Base-by-base conservation (phyloP, 306 rosid species). In the Pachyrhizus erosus region DNA sequence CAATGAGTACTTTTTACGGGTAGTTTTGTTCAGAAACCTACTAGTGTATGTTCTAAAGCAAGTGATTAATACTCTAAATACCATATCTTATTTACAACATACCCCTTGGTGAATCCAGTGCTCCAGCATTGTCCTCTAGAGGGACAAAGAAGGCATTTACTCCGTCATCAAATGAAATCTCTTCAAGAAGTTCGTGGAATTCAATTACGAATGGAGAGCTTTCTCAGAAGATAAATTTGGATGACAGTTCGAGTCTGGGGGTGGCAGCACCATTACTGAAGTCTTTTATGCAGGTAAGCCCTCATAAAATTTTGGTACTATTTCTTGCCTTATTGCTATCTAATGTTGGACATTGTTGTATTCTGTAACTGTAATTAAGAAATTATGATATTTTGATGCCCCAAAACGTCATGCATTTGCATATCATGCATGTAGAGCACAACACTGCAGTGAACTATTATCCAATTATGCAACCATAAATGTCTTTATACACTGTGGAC, bases 121-220 rank as follows among this genome's bases (percentile, higher is more conserved):
- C 99, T 69, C 99, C 99, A 27, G 98, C 89, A 77, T 89, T 96
- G 87, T 96, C 99, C 75, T 91, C 98, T 82, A 92, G 94, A 85
- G 98, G 92, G 77, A 85, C 91, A 64, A 85, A 92, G 79, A 96
- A 93, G 87, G 58, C 91, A 55, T 85, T 90, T 77, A 84, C 86
- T 79, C 85, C 89, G 51, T 88, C 97, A 48, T 81, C 88, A 0
- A 92, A 89, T 86, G 97, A 92, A 65, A 77, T 88, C 23, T 82
- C 98, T 82, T 91, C 94, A 17, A 90, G 93, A 86, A 96, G 85
- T 81, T 90, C 94, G 58, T 92, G 98, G 98, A 91, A 93, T 70
- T 92, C 94, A 67, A 81, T 86, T 83, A 82, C 94, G 62, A 92
- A 96, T 81, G 94, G 91, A 48, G 97, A 92, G 10, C 89, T 96